Percentiles rank a stretch among this genome's conserved stretches.
Evolutionary conservation across 2,329 filamentous ascomycete species (phyloP).

Genomic region (Scedosporium boydii): DNA sequence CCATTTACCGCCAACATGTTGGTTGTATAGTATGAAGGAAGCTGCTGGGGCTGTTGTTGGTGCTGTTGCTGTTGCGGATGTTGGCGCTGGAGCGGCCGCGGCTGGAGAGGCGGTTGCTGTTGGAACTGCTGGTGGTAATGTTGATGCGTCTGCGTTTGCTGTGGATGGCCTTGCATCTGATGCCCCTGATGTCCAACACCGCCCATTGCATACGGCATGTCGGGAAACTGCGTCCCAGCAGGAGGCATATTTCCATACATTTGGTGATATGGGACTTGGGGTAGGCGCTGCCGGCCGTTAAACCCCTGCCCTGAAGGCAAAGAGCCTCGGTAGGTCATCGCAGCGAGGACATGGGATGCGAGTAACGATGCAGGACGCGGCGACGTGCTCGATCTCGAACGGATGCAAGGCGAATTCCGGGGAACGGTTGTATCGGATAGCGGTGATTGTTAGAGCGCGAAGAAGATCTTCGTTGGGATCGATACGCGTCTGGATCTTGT

Average conservation of each 20-base stretch:
- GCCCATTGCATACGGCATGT: slow-evolving; percentile 3
- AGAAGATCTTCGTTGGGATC: neutral
- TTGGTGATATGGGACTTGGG: slow-evolving; percentile 14
- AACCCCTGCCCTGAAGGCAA: slow-evolving; percentile 20
- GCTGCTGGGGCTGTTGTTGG: slow-evolving; percentile 9
- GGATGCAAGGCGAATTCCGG: neutral
- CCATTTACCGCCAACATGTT: slow-evolving; percentile 4
- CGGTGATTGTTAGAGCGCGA: neutral
- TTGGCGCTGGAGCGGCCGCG: slow-evolving; percentile 7
- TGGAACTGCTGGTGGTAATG: slow-evolving; percentile 7
- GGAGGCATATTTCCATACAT: slow-evolving; percentile 3
- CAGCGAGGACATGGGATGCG: slow-evolving; percentile 13
- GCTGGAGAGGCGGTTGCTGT: slow-evolving; percentile 7
- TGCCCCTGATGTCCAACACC: slow-evolving; percentile 4
- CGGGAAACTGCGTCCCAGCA: slow-evolving; percentile 2
- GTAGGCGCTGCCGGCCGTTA: slow-evolving; percentile 17
- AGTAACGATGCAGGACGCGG: neutral
- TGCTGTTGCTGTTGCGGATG: slow-evolving; percentile 15
- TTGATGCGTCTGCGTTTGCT: slow-evolving; percentile 15
- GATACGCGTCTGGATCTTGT: neutral
- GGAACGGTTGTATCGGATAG: neutral
- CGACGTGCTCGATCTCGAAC: neutral
- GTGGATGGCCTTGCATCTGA: slow-evolving; percentile 6
- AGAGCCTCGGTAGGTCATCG: slow-evolving; percentile 26
- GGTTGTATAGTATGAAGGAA: slow-evolving; percentile 1